Base-by-base conservation (phyloP, 257 asterid species). In the Lithospermum erythrorhizon region DNA sequence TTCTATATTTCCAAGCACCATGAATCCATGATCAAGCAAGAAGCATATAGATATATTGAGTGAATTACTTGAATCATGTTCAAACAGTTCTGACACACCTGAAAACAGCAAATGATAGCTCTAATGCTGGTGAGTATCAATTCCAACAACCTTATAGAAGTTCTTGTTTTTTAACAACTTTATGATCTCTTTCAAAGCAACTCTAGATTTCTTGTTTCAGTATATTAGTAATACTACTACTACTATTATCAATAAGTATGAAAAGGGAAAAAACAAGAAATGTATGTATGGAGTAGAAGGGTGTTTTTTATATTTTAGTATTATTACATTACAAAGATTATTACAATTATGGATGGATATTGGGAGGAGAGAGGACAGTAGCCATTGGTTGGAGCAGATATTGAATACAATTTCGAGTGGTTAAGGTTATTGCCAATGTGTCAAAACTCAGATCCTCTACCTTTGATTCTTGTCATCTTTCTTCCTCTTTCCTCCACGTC, bases 311-410 rank as follows among this genome's bases (percentile, higher is more conserved):
- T 61, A 61, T 57, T 55, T 52, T 52, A 13, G 4, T 41, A 41
- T 41, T 41, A 41, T 41, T 41, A 41, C 17, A 27, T 3, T 35
- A 35, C 17, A 11, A 4, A 41, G 49, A 58, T 57, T 55, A 58
- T 57, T 55, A 19, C 0, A 59, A 21, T 1, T 13, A 10, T 13
- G 14, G 21, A 54, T 45, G 47, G 81, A 56, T 59, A 66, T 72
- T 65, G 70, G 49, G 49, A 48, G 63, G 69, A 60, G 56, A 71
- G 68, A 63, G 65, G 73, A 41, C 27, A 67, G 59, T 58, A 23
- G 47, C 76, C 60, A 84, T 84, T 87, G 94, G 94, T 61, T 82
- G 81, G 67, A 41, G 29, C 20, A 77, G 82, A 87, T 78, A 70
- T 77, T 76, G 74, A 67, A 66, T 23, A 62, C 70, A 29, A 53